These are phyloP conservation scores for Meyerozyma guilliermondii DNA, from an alignment of 1,139 yeast genomes.

Conservation along the genomic window DNA sequence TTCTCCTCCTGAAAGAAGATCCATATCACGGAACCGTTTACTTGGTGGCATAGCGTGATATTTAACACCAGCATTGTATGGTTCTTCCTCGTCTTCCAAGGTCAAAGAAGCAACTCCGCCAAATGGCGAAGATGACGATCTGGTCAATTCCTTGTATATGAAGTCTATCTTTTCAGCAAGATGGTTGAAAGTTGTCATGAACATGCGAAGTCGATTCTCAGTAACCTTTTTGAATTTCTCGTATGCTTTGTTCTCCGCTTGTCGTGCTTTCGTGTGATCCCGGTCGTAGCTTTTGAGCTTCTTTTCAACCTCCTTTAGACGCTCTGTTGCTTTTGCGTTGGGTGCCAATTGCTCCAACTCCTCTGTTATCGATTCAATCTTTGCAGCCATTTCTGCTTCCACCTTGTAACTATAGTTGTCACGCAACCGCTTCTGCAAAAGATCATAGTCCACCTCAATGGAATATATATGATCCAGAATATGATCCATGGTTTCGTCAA, in stretches of 20 bases:
- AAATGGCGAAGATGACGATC: slow-evolving; percentile 57
- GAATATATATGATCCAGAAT: slow-evolving; percentile 38
- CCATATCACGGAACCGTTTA: slow-evolving; percentile 92
- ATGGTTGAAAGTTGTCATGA: slow-evolving; percentile 71
- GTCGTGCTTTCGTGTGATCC: slow-evolving; percentile 62
- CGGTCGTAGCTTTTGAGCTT: slow-evolving; percentile 57
- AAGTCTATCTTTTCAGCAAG: slow-evolving; percentile 68
- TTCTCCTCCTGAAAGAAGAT: slow-evolving; percentile 92
- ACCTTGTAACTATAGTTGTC: slow-evolving; percentile 38
- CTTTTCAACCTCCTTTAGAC: slow-evolving; percentile 64
- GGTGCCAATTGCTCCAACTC: slow-evolving; percentile 67
- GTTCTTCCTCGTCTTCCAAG: slow-evolving; percentile 85
- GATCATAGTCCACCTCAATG: slow-evolving; percentile 52
- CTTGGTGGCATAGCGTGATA: slow-evolving; percentile 97
- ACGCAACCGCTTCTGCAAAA: slow-evolving; percentile 18
- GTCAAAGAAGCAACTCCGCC: slow-evolving; percentile 94
- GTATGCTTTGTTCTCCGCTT: slow-evolving; percentile 51
- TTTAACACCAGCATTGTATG: slow-evolving; percentile 74
- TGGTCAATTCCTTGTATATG: slow-evolving; percentile 85
- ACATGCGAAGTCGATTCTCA: slow-evolving; percentile 52
- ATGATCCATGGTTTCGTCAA: slow-evolving; percentile 34
- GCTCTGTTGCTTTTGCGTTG: slow-evolving; percentile 73
- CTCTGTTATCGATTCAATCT: slow-evolving; percentile 26
- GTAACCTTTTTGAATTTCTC: slow-evolving; percentile 59
- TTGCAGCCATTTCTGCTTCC: slow-evolving; percentile 44